phyloP scores from a whole-genome alignment of 2,329 filamentous ascomycete species.

The Colletotrichum costaricense region DNA sequence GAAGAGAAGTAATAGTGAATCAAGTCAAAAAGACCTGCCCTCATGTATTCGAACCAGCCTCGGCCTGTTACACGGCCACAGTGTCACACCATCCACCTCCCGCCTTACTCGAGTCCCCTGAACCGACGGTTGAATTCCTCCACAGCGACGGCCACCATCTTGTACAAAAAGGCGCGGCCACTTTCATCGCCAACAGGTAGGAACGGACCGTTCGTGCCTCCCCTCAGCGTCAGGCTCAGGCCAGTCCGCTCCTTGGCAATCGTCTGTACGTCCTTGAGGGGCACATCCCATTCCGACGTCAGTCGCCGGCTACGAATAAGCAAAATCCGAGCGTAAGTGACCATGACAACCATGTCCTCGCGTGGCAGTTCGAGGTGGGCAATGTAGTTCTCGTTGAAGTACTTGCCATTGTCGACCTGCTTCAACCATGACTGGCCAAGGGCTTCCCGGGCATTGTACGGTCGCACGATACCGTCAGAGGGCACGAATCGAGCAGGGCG shows the following conservation, averaged over 20 bases:
- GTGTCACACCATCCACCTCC: background rate
- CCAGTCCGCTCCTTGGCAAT: conserved; percentile 97
- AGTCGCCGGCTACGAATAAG: conserved; percentile 88
- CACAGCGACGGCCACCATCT: conserved; percentile 73
- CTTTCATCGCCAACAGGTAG: conserved; percentile 93
- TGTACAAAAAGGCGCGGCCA: conserved; percentile 71
- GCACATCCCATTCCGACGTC: conserved; percentile 94
- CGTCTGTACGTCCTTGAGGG: conserved; percentile 94
- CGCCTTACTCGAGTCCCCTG: conserved; percentile 51
- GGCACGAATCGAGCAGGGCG: conserved; percentile 94
- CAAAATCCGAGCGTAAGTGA: conserved; percentile 89
- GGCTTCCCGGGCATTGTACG: conserved; percentile 94
- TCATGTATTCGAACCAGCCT: background rate
- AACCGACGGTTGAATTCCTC: conserved; percentile 76
- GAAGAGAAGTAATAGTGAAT: background rate
- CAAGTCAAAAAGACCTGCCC: background rate
- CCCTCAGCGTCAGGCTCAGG: conserved; percentile 87
- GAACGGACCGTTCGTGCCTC: conserved; percentile 93
- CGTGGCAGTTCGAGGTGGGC: conserved; percentile 92
- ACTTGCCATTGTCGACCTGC: conserved; percentile 96
- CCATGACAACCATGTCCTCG: conserved; percentile 89
- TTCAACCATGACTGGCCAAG: conserved; percentile 99
- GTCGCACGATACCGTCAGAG: conserved; percentile 90
- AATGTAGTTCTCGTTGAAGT: conserved; percentile 98
- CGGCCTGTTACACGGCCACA: background rate